A percentile compares a stretch with the other conserved stretches of the same genome.
phyloP scores from a whole-genome alignment of 2,329 filamentous ascomycete species.

The Hyphodiscus sp. region DNA sequence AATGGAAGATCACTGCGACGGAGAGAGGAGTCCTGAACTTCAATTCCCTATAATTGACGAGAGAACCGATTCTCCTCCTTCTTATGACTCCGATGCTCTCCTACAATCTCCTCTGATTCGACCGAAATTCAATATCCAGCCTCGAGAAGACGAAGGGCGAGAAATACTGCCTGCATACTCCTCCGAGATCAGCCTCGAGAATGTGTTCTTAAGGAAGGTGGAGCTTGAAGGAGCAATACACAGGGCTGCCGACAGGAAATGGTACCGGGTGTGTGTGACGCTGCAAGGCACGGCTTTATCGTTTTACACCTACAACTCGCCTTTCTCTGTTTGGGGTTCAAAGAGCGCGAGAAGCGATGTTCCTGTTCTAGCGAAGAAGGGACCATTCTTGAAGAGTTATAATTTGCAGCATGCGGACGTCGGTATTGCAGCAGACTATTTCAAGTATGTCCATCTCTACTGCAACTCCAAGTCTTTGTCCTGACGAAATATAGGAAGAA shows the following conservation, averaged over 20 bases:
- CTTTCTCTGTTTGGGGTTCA: conserved; percentile 38
- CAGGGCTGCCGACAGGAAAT: conserved; percentile 54
- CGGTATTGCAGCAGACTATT: conserved; percentile 66
- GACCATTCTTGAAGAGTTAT: conserved; percentile 58
- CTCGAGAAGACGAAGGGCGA: conserved; percentile 33
- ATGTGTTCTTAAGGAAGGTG: conserved; percentile 55
- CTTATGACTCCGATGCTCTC: conserved; percentile 13
- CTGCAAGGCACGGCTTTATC: conserved; percentile 63
- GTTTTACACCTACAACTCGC: conserved; percentile 57
- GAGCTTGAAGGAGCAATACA: conserved; percentile 61
- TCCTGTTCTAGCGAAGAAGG: conserved; percentile 45
- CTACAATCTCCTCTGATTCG: conserved; percentile 12
- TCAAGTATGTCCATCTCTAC: conserved; percentile 46
- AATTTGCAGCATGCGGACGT: conserved; percentile 69
- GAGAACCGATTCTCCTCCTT: conserved; percentile 14
- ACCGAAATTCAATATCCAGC: conserved; percentile 27
- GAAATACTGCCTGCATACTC: conserved; percentile 51
- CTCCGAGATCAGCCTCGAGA: conserved; percentile 48
- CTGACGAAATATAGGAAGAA: conserved; percentile 29
- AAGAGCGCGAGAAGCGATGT: conserved; percentile 42
- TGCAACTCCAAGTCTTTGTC: background rate
- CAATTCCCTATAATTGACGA: background rate
- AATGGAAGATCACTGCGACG: conserved; percentile 12
- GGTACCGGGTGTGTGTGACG: conserved; percentile 56
- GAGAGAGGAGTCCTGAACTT: background rate